Evolutionary conservation across 352 stramenopile species (phyloP), one percentile per base, ranked within the genome.

Genomic region (Pythium sukuiense): DNA sequence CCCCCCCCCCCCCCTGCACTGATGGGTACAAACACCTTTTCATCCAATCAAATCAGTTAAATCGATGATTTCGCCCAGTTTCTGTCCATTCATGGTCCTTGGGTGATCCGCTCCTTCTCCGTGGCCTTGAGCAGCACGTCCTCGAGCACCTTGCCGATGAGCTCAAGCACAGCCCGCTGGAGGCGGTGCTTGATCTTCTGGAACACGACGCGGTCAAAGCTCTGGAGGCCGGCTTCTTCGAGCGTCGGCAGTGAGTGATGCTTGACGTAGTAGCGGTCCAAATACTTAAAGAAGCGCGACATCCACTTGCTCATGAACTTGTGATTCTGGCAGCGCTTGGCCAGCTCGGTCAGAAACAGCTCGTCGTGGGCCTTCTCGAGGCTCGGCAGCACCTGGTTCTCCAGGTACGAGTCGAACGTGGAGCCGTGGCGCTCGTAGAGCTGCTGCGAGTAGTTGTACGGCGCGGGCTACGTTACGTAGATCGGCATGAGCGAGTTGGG

Each of bases 261-360:
- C 80, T 98, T 96, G 61, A 98, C 92, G 77, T 98, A 98, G 79
- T 98, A 98, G 30, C 95, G 86, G 76, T 99, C 97, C n/a, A 99
- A 77, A 79, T 99, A 99, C 80, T 98, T 99, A 77, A 99, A 99
- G 77, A 99, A 99, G 68, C 98, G 97, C 56, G 93, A 84, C 85
- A 99, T 98, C 98, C 98, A 99, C 81, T 99, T 99, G 88, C 99
- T 99, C 97, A 99, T 99, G 76, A 99, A 98, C 77, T 99, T 98
- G 85, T 99, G 97, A 78, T 99, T 99, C 45, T 90, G 84, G 97
- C 97, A 99, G 53, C 97, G 95, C 63, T 95, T 89, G 50, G 98
- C 94, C 27, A 99, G 81, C 76, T 99, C 97, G 61, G 93, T 87
- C 11, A 99, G 80, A n/a, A 99, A 93, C 65, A 98, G 97, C 62